These are phyloP conservation scores for Mycogone perniciosa DNA, from an alignment of 2,329 filamentous ascomycete species.

Conservation along the genomic window DNA sequence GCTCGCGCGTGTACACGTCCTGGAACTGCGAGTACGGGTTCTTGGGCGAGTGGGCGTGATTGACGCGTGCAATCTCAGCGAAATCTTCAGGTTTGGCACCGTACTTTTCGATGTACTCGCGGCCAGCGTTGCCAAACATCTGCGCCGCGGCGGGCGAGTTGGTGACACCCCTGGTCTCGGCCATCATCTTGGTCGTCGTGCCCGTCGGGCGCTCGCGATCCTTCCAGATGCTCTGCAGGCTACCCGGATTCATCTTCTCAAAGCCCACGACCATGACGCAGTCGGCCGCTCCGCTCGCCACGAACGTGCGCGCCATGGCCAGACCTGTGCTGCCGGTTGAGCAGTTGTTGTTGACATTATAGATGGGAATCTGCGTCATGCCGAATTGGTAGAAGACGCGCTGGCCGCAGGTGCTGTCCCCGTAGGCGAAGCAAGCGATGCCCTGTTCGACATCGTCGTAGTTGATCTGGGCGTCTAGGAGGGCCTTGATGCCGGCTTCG, in stretches of 20 bases:
- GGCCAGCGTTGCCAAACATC: constrained; percentile 90
- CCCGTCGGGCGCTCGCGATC: constrained; percentile 76
- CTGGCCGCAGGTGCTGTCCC: constrained; percentile 90
- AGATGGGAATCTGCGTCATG: constrained; percentile 92
- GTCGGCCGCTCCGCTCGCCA: constrained; percentile 74
- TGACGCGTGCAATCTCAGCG: constrained; percentile 87
- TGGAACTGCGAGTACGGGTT: constrained; percentile 99
- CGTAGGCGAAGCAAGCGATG: constrained; percentile 96
- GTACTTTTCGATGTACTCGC: constrained; percentile 94
- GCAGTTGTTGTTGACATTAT: constrained; percentile 99
- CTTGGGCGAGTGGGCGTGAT: constrained; percentile 82
- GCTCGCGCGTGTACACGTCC: constrained; percentile 80
- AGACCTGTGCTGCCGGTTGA: constrained; percentile 90
- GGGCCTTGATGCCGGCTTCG: constrained; percentile 83
- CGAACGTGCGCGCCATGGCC: constrained; percentile 73
- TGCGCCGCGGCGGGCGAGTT: constrained; percentile 83
- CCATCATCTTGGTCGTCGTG: constrained; percentile 72
- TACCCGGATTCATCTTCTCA: constrained; percentile 97
- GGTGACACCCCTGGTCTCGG: constrained; percentile 69
- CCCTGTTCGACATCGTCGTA: constrained; percentile 96
- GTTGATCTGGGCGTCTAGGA: constrained; percentile 80
- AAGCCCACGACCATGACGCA: constrained; percentile 91
- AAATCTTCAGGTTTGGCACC: constrained; percentile 82
- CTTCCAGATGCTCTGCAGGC: constrained; percentile 74
- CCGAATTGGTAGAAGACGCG: constrained; percentile 98